Base-by-base conservation (phyloP, 73 alveolate species). In the Paramecium octaurelia region DNA sequence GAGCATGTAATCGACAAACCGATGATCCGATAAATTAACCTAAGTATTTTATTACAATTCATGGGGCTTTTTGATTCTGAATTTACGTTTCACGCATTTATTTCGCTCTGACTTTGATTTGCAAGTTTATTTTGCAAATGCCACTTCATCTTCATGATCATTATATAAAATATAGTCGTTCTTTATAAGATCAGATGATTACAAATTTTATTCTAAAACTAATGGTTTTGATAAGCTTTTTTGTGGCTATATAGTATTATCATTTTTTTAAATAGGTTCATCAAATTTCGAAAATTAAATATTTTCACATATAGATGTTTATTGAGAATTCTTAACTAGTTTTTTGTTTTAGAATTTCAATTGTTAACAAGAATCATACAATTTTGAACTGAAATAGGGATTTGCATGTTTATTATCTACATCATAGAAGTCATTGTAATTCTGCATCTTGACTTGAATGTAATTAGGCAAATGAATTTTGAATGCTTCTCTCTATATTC, bases 371-470 rank as follows among this genome's bases (percentile, higher is more conserved):
- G 42, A 64, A 9, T 34, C 0, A 34, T 31, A 64, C 12, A 64
- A 12, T 27, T 27, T 34, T 0, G 87, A 40, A 73, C 59, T 73
- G 10, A 29, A 73, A 73, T 35, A 73, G 0, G 54, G 87, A 73
- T 38, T 73, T 36, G 4, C 27, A 40, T 8, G 31, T 8, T 31
- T 40, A 34, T 35, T 36, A 24, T 68, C 21, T 38, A 38, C 34
- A 36, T 73, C 59, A 73, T 73, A 73, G 20, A 73, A 73, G 59
- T 73, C 87, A 73, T 73, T 73, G n/a, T 35, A 73, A 36, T 73
- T 73, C 59, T 73, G 8, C 87, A 73, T 73, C 6, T 31, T 38
- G 4, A 38, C 21, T 29, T 73, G 18, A 73, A 36, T 36, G 38
- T 38, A 20, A 29, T 73, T 36, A 35, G 87, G 87, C 16, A 73